Evolutionary conservation across 768 basidiomycete genomes (phyloP).

Genomic region (Trametes punicea): DNA sequence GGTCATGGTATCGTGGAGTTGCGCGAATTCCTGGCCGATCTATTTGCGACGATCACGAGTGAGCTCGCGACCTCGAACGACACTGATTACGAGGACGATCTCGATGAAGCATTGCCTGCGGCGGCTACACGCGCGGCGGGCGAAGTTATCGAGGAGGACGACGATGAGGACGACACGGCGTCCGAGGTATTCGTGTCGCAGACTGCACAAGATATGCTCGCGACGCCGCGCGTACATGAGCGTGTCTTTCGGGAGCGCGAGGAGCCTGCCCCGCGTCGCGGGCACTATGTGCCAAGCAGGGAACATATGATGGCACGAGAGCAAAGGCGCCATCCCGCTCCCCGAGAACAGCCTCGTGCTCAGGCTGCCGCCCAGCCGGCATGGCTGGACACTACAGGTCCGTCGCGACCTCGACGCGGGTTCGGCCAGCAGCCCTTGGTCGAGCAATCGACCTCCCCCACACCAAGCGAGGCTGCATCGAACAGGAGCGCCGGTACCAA

Average conservation of each 20-base stretch:
- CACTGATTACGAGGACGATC: constrained; percentile 36
- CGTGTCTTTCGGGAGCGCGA: constrained; percentile 3
- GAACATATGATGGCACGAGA: constrained; percentile 26
- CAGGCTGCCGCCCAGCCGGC: constrained; percentile 10
- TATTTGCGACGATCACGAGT: constrained; percentile 74
- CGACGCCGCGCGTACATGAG: constrained; percentile 4
- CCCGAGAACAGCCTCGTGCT: constrained; percentile 20
- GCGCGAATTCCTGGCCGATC: constrained; percentile 70
- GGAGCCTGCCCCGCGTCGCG: not conserved
- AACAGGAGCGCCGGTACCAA: constrained; percentile 50
- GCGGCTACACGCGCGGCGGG: not conserved
- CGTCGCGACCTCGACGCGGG: constrained; percentile 53
- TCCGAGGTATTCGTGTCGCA: constrained; percentile 14
- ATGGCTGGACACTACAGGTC: constrained; percentile 27
- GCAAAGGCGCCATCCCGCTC: constrained; percentile 14
- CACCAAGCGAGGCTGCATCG: constrained; percentile 59
- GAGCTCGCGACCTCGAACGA: constrained; percentile 48
- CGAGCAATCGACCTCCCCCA: constrained; percentile 49
- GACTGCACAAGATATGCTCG: not conserved
- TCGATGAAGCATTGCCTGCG: not conserved
- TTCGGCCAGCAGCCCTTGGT: constrained; percentile 55
- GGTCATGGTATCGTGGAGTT: constrained; percentile 85
- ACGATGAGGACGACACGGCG: constrained; percentile 18
- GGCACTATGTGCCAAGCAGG: not conserved
- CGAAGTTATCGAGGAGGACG: constrained; percentile 34